Conservation (phyloP, 805 yeast species). For the Teunomyces stri region DNA sequence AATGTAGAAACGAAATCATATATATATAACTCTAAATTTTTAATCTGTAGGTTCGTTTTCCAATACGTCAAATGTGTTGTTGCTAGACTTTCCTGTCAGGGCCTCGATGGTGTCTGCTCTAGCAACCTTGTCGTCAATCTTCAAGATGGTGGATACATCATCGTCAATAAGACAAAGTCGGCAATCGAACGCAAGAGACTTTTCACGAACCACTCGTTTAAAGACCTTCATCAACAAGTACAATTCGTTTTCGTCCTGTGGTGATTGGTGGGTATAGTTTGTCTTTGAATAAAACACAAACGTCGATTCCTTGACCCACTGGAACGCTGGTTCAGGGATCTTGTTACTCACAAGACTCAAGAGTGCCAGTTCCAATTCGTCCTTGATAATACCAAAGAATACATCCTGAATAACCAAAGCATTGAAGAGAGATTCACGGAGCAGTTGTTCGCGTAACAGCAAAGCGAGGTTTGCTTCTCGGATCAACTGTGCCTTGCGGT, state of each 20-base stretch:
- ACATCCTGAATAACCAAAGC: slow-evolving; percentile 54
- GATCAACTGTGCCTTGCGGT: slow-evolving; percentile 14
- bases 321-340: slow-evolving; percentile 26
- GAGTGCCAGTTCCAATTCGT: slow-evolving; percentile 39
- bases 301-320: slow-evolving; percentile 41
- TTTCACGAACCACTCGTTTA: slow-evolving; percentile 29
- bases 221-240: slow-evolving; percentile 37
- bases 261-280: slow-evolving; percentile 29
- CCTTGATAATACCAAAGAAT: slow-evolving; percentile 50
- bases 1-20: neutral
- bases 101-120: neutral
- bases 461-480: slow-evolving; percentile 20
- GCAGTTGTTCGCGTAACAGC: slow-evolving; percentile 16
- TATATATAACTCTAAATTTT: neutral
- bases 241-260: slow-evolving; percentile 43
- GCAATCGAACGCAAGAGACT: slow-evolving; percentile 51
- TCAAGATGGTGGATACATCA: slow-evolving; percentile 17
- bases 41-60: slow-evolving; percentile 4
- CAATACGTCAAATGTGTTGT: slow-evolving; percentile 8
- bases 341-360: slow-evolving; percentile 18
- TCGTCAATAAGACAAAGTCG: slow-evolving; percentile 43
- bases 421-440: slow-evolving; percentile 43
- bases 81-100: neutral
- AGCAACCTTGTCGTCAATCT: slow-evolving; percentile 11
- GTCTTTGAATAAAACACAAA: slow-evolving; percentile 41